Base-by-base conservation (phyloP, 805 yeast genomes). In the Cyberlindnera suaveolens region DNA sequence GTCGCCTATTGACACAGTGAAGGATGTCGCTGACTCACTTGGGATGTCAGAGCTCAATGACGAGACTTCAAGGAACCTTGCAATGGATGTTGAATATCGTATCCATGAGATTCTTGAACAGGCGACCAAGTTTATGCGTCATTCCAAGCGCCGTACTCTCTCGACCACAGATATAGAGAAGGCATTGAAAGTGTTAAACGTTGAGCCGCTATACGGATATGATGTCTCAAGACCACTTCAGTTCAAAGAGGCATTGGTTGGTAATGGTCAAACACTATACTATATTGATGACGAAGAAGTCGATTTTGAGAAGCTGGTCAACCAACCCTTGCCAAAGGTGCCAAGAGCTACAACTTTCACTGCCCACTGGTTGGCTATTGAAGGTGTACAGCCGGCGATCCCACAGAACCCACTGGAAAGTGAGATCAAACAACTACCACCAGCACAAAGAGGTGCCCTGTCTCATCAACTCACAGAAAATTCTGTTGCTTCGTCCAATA, bases 31-130 rank as follows among this genome's bases (percentile, higher is more conserved):
- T 0, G 99, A 93, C 60, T 77, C 88, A 3, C 69, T 93, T 10
- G 99, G 99, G 1, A 72, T 93, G 31, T 64, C 72, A 3, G 78
- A 69, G 44, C 68, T 93, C 38, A 85, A 87, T 29, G 98, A 91
- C 42, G 99, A 95, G 47, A 96, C 91, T 2, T 85, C 96, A 38
- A 86, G 88, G 58, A 87, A 93, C 49, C 68, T 93, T 48, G 98
- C 99, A 6, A 93, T 93, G 99, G 99, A 93, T 61, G 95, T 93
- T n/a, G 99, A 93, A 66, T 93, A 95, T 62, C 77, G 99, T 49
- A 86, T 93, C 51, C 91, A 91, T 62, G 98, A 93, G 65, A 85
- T 93, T 33, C 69, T 95, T 47, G 99, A 93, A 62, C 96, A 93
- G 51, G 98, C 99, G 17, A 79, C 85, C 43, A 93, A 93, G 63